Evolutionary conservation across 257 asterid species (phyloP), one percentile per base, ranked within the genome.

Genomic region (Lycium ferocissimum): DNA sequence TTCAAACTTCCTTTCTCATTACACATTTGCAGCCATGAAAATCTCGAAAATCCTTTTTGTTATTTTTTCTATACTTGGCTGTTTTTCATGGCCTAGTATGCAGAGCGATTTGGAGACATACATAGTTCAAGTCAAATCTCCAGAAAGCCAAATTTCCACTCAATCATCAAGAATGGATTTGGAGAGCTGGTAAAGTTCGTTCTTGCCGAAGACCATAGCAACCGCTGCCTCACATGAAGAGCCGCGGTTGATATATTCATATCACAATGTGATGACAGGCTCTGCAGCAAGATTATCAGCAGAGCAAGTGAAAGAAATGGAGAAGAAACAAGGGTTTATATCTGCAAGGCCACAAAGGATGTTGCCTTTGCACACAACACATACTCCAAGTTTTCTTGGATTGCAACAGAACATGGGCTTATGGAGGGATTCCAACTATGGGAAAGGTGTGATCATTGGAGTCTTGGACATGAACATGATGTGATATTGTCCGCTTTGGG

Each of bases 391-490:
- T 49, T 92, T 92, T 84, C 84, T 91, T 71, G 95, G 92, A 6
- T 82, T 92, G 49, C 84, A 90, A 35, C 86, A 88, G 51, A 85
- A 88, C 51, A 7, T 62, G 47, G 95, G 95, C 0, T 58, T 90
- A 6, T 92, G 95, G 95, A 67, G 47, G 5, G 85, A 79, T 14
- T 90, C 94, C 4, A 90, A 85, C 66, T 91, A 89, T 81, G 94
- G 96, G 33, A 79, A 73, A 37, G 93, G 96, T 26, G 87, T 89
- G 59, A 88, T 93, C 9, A 89, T 93, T 40, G 96, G 92, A 59
- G 88, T 92, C 0, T 0, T 92, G 63, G 93, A 92, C 73, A n/a
- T n/a, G n/a, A n/a, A n/a, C n/a, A n/a, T n/a, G n/a, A n/a, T n/a
- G n/a, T n/a, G n/a, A n/a, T n/a, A n/a, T n/a, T n/a, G n/a, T n/a